Conservation (phyloP, 2,329 filamentous ascomycete genomes). For the Phaeosphaeriaceae sp. region DNA sequence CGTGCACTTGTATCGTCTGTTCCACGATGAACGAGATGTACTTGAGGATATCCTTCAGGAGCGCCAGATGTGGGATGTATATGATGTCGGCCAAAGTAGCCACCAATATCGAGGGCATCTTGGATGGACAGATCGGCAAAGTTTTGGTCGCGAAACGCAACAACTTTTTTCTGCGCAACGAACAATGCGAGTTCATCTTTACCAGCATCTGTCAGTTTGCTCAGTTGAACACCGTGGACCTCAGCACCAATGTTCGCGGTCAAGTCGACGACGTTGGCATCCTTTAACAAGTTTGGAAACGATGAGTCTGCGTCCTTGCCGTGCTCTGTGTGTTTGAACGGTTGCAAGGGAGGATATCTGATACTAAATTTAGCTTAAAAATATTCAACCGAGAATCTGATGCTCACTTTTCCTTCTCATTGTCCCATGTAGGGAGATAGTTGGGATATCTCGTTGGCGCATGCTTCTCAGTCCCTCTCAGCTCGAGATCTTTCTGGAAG, state of each 20-base stretch:
- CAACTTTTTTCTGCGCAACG: slow-evolving; percentile 78
- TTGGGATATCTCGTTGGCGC: slow-evolving; percentile 69
- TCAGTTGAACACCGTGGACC: slow-evolving; percentile 73
- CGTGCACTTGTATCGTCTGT: slow-evolving; percentile 66
- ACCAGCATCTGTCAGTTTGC: slow-evolving; percentile 68
- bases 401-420: slow-evolving; percentile 52
- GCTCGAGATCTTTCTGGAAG: slow-evolving; percentile 58
- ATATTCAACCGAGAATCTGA: not conserved
- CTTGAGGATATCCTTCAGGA: slow-evolving; percentile 73
- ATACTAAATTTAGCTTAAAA: slow-evolving; percentile 20
- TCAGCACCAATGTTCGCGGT: slow-evolving; percentile 78
- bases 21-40: slow-evolving; percentile 79
- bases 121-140: slow-evolving; percentile 69
- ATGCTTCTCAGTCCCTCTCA: slow-evolving; percentile 60
- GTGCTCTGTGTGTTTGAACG: slow-evolving; percentile 76
- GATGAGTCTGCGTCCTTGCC: slow-evolving; percentile 74
- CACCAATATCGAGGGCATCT: slow-evolving; percentile 71
- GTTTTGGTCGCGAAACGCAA: slow-evolving; percentile 76
- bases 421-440: slow-evolving; percentile 76
- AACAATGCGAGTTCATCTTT: slow-evolving; percentile 79
- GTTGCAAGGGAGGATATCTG: slow-evolving; percentile 68
- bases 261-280: slow-evolving; percentile 63
- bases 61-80: slow-evolving; percentile 81
- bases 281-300: slow-evolving; percentile 70
- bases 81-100: slow-evolving; percentile 81